phyloP scores from a whole-genome alignment of 805 yeast genomes.

The Starmerella stigmatis region DNA sequence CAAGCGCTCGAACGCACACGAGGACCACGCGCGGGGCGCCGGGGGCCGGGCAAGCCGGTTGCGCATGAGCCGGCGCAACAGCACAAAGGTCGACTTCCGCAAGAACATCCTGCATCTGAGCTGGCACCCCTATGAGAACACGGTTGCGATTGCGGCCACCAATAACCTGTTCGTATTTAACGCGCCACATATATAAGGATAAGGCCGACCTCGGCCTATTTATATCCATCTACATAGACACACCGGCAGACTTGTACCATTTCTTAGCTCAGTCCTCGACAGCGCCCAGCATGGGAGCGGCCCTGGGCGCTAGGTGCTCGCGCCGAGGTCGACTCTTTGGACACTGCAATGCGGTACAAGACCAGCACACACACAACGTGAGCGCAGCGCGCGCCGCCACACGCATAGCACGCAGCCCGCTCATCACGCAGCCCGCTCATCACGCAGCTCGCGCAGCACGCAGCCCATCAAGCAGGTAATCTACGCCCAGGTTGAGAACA shows the following conservation, averaged over 20 bases:
- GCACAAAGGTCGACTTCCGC: slow-evolving; percentile 80
- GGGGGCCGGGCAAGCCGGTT: slow-evolving; percentile 22
- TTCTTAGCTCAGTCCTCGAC: too few relatives aligned
- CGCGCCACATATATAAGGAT: slow-evolving; percentile 17
- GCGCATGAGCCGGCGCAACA: slow-evolving; percentile 46
- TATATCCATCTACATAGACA: neutral
- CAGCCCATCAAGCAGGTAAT: too few relatives aligned
- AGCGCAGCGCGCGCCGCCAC: too few relatives aligned
- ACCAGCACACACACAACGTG: too few relatives aligned
- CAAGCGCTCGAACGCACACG: slow-evolving; percentile 37
- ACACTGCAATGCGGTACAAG: too few relatives aligned
- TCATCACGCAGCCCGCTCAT: too few relatives aligned
- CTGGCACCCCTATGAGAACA: slow-evolving; percentile 96
- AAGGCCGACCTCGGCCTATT: neutral
- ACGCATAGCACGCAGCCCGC: too few relatives aligned
- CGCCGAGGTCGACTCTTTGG: too few relatives aligned
- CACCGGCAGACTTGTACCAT: neutral
- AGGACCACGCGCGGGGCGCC: slow-evolving; percentile 19
- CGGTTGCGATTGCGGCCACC: slow-evolving; percentile 97
- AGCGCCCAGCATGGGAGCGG: too few relatives aligned
- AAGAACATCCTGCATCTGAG: slow-evolving; percentile 89
- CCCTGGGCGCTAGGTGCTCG: too few relatives aligned
- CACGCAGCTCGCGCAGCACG: too few relatives aligned
- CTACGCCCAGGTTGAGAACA: too few relatives aligned
- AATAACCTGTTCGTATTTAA: slow-evolving; percentile 51